These are phyloP conservation scores for Verticillium longisporum DNA, from an alignment of 2,329 filamentous ascomycete genomes.

Conservation along the genomic window DNA sequence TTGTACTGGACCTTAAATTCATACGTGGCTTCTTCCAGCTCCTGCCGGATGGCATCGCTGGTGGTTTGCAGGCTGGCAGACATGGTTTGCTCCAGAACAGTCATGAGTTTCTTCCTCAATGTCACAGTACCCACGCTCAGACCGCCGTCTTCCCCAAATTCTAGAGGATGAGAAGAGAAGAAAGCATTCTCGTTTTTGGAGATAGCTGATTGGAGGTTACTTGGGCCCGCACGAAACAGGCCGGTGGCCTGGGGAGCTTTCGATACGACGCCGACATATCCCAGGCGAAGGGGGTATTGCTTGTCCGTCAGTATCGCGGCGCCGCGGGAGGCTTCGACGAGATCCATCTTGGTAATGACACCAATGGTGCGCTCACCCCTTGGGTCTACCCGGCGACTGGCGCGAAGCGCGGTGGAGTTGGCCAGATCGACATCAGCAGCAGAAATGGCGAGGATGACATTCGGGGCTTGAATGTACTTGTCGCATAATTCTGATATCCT, in stretches of 20 bases:
- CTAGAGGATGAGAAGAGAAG: slow-evolving; percentile 74
- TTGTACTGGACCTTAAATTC: slow-evolving; percentile 99
- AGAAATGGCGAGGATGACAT: slow-evolving; percentile 94
- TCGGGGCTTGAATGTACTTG: slow-evolving; percentile 94
- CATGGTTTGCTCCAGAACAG: slow-evolving; percentile 95
- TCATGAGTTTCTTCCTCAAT: slow-evolving; percentile 92
- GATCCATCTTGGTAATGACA: slow-evolving; percentile 98
- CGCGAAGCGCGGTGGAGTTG: slow-evolving; percentile 87
- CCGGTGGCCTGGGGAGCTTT: slow-evolving; percentile 64
- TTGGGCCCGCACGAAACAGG: slow-evolving; percentile 76
- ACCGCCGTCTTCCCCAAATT: slow-evolving; percentile 69
- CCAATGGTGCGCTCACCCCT: slow-evolving; percentile 94
- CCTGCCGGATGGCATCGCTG: slow-evolving; percentile 85
- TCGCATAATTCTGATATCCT: slow-evolving; percentile 96
- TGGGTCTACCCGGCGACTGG: slow-evolving; percentile 86
- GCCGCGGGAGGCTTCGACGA: slow-evolving; percentile 79
- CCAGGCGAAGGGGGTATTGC: slow-evolving; percentile 90
- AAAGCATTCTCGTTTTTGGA: slow-evolving; percentile 81
- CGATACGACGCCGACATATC: slow-evolving; percentile 92
- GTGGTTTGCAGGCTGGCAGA: slow-evolving; percentile 84
- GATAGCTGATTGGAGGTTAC: slow-evolving; percentile 75
- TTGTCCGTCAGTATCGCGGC: slow-evolving; percentile 73
- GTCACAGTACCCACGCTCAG: slow-evolving; percentile 78
- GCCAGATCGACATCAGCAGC: slow-evolving; percentile 95
- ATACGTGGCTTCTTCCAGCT: slow-evolving; percentile 93